Conservation (phyloP, 2,329 filamentous ascomycete species). For the Chlorencoelia australis region DNA sequence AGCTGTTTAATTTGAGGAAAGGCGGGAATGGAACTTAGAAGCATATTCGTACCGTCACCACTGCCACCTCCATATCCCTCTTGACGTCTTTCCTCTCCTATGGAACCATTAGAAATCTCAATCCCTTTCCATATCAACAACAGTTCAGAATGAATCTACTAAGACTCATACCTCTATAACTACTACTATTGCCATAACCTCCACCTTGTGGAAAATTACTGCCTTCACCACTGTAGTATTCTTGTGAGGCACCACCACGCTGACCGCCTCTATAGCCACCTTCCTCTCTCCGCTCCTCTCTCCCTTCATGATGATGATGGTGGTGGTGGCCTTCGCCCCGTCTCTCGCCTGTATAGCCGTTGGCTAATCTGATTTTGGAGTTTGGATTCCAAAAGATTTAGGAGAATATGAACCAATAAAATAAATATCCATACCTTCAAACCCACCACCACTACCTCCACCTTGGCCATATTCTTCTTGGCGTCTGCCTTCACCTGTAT, state of each 20-base stretch:
- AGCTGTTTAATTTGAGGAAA: no score
- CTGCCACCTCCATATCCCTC: constrained; percentile 13
- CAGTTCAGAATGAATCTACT: neutral
- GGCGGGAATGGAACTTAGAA: no score
- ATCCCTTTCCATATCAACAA: neutral
- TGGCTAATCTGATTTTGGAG: no score
- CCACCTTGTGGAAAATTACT: neutral
- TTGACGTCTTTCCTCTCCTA: constrained; percentile 10
- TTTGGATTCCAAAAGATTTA: no score
- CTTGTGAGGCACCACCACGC: constrained; percentile 5
- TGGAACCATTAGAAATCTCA: neutral
- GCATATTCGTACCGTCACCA: no score
- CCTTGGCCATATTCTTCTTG: constrained; percentile 10
- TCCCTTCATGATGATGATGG: constrained; percentile 6
- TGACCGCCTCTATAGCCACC: constrained; percentile 8
- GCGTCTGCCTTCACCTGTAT: constrained; percentile 3
- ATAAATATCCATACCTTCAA: neutral
- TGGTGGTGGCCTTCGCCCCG: constrained; percentile 7
- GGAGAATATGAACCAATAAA: no score
- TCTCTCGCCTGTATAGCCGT: neutral
- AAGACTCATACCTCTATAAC: neutral
- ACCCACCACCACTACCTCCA: constrained; percentile 8
- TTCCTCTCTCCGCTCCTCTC: constrained; percentile 3
- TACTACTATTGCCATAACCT: constrained; percentile 8
- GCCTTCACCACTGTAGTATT: no score